phyloP scores from a whole-genome alignment of 1,284 basidiomycete genomes.

The Irpex rosettiformis region DNA sequence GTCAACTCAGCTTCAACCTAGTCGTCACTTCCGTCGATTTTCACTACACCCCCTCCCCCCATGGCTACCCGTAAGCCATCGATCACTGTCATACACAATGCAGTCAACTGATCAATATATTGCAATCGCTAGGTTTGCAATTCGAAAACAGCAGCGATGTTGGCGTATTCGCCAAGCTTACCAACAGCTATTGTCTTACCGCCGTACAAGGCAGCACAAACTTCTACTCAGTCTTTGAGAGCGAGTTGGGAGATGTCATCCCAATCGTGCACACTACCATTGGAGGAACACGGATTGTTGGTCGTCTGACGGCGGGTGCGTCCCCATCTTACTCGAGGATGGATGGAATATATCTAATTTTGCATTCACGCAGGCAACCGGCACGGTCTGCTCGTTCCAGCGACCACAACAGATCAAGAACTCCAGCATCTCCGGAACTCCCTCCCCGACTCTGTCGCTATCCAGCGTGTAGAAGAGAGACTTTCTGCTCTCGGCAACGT shows the following conservation, averaged over 20 bases:
- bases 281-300: conserved; percentile 92
- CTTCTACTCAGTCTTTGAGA: conserved; percentile 97
- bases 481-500: conserved; percentile 97
- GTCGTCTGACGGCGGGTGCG: conserved; percentile 86
- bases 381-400: conserved; percentile 94
- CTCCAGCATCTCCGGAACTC: conserved; percentile 97
- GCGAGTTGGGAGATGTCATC: conserved; percentile 90
- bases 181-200: conserved; percentile 93
- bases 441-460: conserved; percentile 87
- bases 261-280: conserved; percentile 98
- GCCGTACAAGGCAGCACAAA: conserved; percentile 95
- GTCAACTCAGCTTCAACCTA: background rate
- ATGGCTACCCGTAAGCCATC: conserved; percentile 66
- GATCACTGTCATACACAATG: background rate
- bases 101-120: background rate
- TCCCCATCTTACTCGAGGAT: background rate
- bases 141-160: conserved; percentile 98
- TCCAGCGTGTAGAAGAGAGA: conserved; percentile 96
- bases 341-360: background rate
- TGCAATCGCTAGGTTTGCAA: conserved; percentile 61
- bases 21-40: background rate
- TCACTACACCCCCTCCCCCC: conserved; percentile 18
- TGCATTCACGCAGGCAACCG: conserved; percentile 85
- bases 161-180: conserved; percentile 92
- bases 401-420: conserved; percentile 96